A percentile compares a stretch with the other conserved stretches of the same genome.
Conservation (phyloP, 1,139 yeast genomes). For the Debaryomyces psychrophilus region DNA sequence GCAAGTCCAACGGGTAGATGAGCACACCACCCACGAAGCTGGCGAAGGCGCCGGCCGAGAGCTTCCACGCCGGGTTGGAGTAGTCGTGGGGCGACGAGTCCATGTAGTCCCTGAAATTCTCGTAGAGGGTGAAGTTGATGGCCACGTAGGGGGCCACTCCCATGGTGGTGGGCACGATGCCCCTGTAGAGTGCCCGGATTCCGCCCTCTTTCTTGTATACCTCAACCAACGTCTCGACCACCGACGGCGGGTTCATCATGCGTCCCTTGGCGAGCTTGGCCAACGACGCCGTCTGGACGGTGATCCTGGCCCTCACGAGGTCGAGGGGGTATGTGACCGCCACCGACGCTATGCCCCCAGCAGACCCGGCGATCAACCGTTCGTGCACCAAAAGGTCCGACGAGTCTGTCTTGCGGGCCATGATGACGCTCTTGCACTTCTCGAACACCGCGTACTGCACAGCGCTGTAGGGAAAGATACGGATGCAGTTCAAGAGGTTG, state of each 20-base stretch:
- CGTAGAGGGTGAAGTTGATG: constrained; percentile 87
- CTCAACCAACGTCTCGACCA: constrained; percentile 55
- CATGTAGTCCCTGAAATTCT: constrained; percentile 67
- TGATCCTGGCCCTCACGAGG: constrained; percentile 83
- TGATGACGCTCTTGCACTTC: constrained; percentile 56
- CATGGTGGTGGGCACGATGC: constrained; percentile 82
- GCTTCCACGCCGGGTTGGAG: constrained; percentile 56
- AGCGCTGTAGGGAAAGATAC: constrained; percentile 93
- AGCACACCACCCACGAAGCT: constrained; percentile 73
- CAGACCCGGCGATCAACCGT: constrained; percentile 74
- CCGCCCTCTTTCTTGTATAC: constrained; percentile 86
- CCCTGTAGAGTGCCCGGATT: constrained; percentile 73
- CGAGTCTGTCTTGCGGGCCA: constrained; percentile 31
- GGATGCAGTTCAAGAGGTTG: constrained; percentile 82
- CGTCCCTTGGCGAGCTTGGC: constrained; percentile 52
- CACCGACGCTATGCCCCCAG: constrained; percentile 83
- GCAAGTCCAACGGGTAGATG: constrained; percentile 88
- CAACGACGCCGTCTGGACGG: constrained; percentile 85
- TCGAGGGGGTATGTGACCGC: constrained; percentile 90
- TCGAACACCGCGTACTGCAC: constrained; percentile 92
- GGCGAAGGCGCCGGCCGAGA: constrained; percentile 80
- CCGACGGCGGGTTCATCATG: constrained; percentile 64
- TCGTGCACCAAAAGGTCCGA: constrained; percentile 50
- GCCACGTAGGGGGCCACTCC: constrained; percentile 98
- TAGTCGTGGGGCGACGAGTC: constrained; percentile 37